Conservation (phyloP, 345 rosid genomes). For the Arabis alpina region DNA sequence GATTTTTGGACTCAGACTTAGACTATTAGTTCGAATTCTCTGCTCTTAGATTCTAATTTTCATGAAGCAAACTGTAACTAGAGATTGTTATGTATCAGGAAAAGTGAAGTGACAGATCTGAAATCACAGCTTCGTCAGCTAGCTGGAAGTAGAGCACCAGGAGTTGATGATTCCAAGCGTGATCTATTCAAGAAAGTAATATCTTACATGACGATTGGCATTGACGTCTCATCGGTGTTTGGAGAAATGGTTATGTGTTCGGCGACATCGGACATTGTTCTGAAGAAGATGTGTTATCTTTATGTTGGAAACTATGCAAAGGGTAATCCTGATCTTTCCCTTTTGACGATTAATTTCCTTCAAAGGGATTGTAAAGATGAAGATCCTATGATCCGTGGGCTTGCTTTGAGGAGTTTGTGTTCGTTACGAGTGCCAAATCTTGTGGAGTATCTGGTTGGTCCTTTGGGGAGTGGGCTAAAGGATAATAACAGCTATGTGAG, state of each 20-base stretch:
- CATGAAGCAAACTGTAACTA: conserved; percentile 8
- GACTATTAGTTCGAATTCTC: conserved; percentile 18
- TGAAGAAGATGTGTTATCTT: conserved; percentile 98
- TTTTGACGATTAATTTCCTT: conserved; percentile 90
- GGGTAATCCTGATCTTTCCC: conserved; percentile 92
- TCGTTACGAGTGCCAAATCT: conserved; percentile 86
- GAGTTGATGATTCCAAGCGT: conserved; percentile 92
- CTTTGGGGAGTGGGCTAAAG: conserved; percentile 80
- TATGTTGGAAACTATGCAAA: conserved; percentile 98
- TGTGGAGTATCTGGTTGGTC: conserved; percentile 98
- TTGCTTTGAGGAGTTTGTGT: conserved; percentile 89
- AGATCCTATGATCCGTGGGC: conserved; percentile 96
- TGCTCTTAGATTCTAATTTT: neutral
- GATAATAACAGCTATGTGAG: conserved; percentile 90
- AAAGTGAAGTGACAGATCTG: conserved; percentile 94
- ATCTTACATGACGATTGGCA: conserved; percentile 91
- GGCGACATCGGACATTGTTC: conserved; percentile 93
- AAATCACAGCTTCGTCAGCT: conserved; percentile 93
- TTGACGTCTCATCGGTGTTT: conserved; percentile 88
- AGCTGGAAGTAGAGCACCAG: conserved; percentile 95
- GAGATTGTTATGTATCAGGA: conserved; percentile 52
- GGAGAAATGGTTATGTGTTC: conserved; percentile 99
- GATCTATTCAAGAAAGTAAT: conserved; percentile 96
- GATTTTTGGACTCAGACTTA: neutral
- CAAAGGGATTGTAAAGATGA: conserved; percentile 97